Evolutionary conservation across 257 asterid genomes (phyloP).

Genomic region (Plantago major): DNA sequence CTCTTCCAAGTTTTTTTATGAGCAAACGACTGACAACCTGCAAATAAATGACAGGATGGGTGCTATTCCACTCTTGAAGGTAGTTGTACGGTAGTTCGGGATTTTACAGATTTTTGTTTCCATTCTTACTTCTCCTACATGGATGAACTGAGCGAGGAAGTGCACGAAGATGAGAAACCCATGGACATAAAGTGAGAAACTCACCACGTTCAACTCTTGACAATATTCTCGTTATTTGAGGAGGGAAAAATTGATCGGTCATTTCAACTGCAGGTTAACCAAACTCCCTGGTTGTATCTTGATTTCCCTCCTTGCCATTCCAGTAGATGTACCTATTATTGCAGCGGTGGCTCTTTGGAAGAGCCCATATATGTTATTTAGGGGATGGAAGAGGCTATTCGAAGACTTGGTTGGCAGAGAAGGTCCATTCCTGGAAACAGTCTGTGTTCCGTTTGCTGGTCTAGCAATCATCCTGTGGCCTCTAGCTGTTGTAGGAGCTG

Average conservation of each 20-base stretch:
- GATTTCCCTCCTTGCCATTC: conserved; percentile 52
- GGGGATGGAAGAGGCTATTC: conserved; percentile 83
- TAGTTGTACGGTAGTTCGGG: conserved; percentile 67
- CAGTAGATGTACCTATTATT: conserved; percentile 58
- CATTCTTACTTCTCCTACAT: conserved; percentile 88
- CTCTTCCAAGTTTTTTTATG: not conserved
- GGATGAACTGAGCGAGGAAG: conserved; percentile 72
- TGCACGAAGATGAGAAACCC: conserved; percentile 51
- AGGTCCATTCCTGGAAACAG: conserved; percentile 88
- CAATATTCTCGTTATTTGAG: not conserved
- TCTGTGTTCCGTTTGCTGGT: conserved; percentile 89
- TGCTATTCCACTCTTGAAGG: conserved; percentile 53
- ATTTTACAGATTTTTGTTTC: conserved; percentile 86
- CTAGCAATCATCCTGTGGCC: conserved; percentile 88
- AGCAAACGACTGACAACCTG: conserved; percentile 15
- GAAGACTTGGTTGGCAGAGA: conserved; percentile 85
- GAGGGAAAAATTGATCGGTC: not conserved
- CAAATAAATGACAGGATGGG: conserved; percentile 61
- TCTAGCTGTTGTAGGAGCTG: conserved; percentile 67
- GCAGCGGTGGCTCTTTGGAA: conserved; percentile 79
- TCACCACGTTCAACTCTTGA: not conserved
- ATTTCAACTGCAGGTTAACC: conserved; percentile 37
- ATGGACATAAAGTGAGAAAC: conserved; percentile 63
- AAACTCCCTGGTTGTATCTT: conserved; percentile 66
- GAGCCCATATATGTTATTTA: conserved; percentile 81